Percentiles rank a stretch among this genome's conserved stretches.
Evolutionary conservation across 495 filamentous ascomycete species (phyloP).

Genomic region (Podospora comata): DNA sequence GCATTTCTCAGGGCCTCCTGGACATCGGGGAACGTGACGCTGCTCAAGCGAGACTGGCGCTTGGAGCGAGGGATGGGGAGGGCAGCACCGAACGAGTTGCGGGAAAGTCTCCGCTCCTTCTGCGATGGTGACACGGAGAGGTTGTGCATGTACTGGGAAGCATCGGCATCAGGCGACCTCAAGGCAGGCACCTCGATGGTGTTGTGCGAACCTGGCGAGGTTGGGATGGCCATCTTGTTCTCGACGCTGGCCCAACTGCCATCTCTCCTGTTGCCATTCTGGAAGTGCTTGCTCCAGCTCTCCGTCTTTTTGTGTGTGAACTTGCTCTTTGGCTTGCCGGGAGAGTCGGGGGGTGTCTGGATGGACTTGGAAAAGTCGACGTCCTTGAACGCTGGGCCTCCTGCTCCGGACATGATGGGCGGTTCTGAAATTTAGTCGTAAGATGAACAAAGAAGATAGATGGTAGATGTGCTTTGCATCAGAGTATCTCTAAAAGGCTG

Average conservation of each 20-base stretch:
- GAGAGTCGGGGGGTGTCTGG: slow-evolving; percentile 26
- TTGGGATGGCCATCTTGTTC: slow-evolving; percentile 22
- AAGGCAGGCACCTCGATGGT: slow-evolving; percentile 71
- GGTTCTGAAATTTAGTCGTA: background rate
- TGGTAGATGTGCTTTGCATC: background rate
- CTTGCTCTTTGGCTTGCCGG: slow-evolving; percentile 15
- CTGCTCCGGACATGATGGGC: background rate
- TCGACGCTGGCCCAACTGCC: slow-evolving; percentile 22
- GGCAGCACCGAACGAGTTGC: slow-evolving; percentile 76
- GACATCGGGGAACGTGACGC: slow-evolving; percentile 43
- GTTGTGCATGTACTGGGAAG: slow-evolving; percentile 68
- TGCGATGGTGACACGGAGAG: slow-evolving; percentile 65
- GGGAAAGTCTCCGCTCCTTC: slow-evolving; percentile 63
- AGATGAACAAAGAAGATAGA: slow-evolving; percentile 4
- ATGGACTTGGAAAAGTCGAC: slow-evolving; percentile 5
- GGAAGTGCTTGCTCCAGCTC: slow-evolving; percentile 10
- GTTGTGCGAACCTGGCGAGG: slow-evolving; percentile 33
- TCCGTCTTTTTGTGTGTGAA: slow-evolving; percentile 20
- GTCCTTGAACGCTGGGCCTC: slow-evolving; percentile 3
- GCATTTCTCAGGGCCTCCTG: slow-evolving; percentile 36
- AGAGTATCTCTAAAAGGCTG: background rate
- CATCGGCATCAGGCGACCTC: slow-evolving; percentile 66
- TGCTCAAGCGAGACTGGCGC: slow-evolving; percentile 63
- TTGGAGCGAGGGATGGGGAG: slow-evolving; percentile 74
- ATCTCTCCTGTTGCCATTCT: slow-evolving; percentile 22